Evolutionary conservation across 805 yeast species (phyloP), one percentile per base, ranked within the genome.

Genomic region (Candida nanaspora): DNA sequence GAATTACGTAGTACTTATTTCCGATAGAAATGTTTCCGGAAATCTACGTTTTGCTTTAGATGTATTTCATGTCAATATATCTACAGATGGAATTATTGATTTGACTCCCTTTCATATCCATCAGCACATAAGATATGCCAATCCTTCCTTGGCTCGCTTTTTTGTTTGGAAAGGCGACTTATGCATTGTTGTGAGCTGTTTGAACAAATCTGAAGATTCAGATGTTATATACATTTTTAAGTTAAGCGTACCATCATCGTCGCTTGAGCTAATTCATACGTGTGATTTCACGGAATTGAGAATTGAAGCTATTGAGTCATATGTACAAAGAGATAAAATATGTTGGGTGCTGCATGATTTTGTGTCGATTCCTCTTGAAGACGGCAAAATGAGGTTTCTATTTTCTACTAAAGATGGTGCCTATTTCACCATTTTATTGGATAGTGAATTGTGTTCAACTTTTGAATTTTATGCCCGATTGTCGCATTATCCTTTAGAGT

Each of bases 321-420:
- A n/a, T n/a, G n/a, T n/a, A 23, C 27, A 23, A 23, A 23, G 27
- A 23, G 27, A 23, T n/a, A n/a, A n/a, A n/a, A n/a, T n/a, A n/a
- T n/a, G n/a, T n/a, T n/a, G n/a, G n/a, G n/a, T 23, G 10, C 27
- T 23, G 1, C 51, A 50, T 37, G 43, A 40, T 9, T 19, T 49
- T 4, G 37, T 25, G n/a, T n/a, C n/a, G 4, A 10, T 32, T 14
- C 25, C 45, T 11, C 27, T 35, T 13, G 32, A 25, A 2, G 37
- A 34, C 5, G 10, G 33, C 8, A 15, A 18, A 16, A 30, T 5
- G 16, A 43, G 25, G 4, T 33, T 42, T 11, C 9, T 57, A 13
- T 4, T 56, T 6, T 47, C 60, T 1, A 52, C 63, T 3, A 49
- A 46, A 26, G 49, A 48, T 40, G 63, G 63, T 1, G 41, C 46